Conservation (phyloP, 169 alveolate species). For the Neospora caninum region DNA sequence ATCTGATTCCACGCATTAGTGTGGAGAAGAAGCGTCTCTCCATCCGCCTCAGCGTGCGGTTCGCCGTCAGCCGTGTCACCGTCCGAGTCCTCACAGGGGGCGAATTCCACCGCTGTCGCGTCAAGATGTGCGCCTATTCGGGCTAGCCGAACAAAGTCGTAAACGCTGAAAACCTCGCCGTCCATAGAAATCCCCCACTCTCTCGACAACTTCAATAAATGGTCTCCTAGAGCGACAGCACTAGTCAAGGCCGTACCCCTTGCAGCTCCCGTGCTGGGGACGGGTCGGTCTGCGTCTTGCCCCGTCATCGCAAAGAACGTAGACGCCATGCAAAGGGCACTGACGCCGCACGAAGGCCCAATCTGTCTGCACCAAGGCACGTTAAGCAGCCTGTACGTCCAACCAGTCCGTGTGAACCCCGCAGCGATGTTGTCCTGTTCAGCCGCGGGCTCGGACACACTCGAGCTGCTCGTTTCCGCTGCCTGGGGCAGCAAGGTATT, state of each 20-base stretch:
- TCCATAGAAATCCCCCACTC: background rate
- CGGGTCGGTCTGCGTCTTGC: background rate
- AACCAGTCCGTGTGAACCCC: background rate
- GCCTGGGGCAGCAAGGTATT: background rate
- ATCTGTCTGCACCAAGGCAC: slow-evolving; percentile 21
- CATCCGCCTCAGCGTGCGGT: background rate
- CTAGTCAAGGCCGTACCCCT: background rate
- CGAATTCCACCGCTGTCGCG: background rate
- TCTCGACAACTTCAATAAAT: background rate
- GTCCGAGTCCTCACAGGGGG: background rate
- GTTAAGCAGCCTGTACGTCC: background rate
- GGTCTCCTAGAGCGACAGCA: background rate
- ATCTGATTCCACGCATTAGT: background rate
- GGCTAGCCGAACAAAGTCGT: background rate
- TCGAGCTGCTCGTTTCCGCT: background rate
- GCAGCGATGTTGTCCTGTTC: background rate
- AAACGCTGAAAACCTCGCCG: background rate
- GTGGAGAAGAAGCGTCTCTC: background rate
- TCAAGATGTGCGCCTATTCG: slow-evolving; percentile 12
- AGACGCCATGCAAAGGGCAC: slow-evolving; percentile 7
- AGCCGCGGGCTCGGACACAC: background rate
- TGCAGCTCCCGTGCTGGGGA: background rate
- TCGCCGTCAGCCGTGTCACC: background rate
- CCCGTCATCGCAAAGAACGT: background rate
- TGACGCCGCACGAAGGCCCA: slow-evolving; percentile 35